These are phyloP conservation scores for Fistulinella cinereoalba DNA, from an alignment of 1,284 basidiomycete genomes.

Conservation along the genomic window DNA sequence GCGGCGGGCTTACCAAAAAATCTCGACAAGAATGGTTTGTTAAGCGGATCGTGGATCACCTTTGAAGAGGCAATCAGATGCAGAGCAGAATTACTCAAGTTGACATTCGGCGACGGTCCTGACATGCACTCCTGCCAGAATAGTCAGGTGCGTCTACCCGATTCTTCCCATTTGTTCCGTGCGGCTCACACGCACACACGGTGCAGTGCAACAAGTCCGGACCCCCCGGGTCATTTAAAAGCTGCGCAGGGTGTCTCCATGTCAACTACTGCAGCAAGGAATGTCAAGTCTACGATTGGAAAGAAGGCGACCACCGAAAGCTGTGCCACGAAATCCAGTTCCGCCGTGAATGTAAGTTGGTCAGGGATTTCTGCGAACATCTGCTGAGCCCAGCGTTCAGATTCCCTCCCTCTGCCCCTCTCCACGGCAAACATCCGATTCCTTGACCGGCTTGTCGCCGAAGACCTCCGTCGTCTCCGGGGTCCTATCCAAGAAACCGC, in stretches of 20 bases:
- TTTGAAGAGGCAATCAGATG: slow-evolving; percentile 21
- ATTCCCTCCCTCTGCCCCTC: slow-evolving; percentile 23
- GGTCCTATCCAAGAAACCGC: slow-evolving; percentile 18
- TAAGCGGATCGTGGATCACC: slow-evolving; percentile 19
- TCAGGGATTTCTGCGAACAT: background rate
- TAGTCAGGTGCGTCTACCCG: slow-evolving; percentile 14
- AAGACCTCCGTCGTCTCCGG: slow-evolving; percentile 17
- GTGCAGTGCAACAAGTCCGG: slow-evolving; percentile 26
- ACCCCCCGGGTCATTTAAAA: slow-evolving; percentile 28
- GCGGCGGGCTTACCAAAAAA: slow-evolving; percentile 7
- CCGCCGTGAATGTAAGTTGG: slow-evolving; percentile 23
- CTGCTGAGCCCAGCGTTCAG: slow-evolving; percentile 10
- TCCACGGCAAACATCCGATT: slow-evolving; percentile 26
- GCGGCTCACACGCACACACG: background rate
- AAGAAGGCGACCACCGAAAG: slow-evolving; percentile 23
- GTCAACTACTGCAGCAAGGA: slow-evolving; percentile 32
- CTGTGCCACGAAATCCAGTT: slow-evolving; percentile 30
- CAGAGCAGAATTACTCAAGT: slow-evolving; percentile 14
- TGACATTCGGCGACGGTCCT: too few relatives aligned
- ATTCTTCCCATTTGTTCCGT: background rate
- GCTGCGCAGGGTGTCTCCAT: slow-evolving; percentile 28
- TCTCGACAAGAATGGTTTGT: slow-evolving; percentile 14
- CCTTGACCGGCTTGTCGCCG: slow-evolving; percentile 23
- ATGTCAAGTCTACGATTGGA: slow-evolving; percentile 33
- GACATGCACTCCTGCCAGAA: too few relatives aligned